phyloP scores from a whole-genome alignment of 768 basidiomycete species.

The Rubroboletus satanas region DNA sequence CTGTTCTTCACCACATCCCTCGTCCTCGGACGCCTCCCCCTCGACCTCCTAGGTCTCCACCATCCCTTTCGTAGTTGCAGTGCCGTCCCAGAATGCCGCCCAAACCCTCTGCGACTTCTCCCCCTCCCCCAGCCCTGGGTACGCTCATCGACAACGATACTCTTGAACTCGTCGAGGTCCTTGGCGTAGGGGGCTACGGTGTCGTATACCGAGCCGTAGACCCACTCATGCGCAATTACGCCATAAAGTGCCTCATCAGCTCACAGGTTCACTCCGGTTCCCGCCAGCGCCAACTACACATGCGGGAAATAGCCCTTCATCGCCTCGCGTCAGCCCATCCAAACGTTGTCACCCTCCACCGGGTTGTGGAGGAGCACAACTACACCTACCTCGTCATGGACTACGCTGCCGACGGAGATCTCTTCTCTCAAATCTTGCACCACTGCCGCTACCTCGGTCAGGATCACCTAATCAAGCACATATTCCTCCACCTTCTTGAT shows the following conservation, averaged over 20 bases:
- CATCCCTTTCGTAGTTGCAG: slow-evolving; percentile 14
- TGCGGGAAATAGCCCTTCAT: slow-evolving; percentile 84
- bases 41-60: slow-evolving; percentile 25
- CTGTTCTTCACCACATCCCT: slow-evolving; percentile 17
- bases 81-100: slow-evolving; percentile 27
- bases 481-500: slow-evolving; percentile 92
- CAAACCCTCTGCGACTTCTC: slow-evolving; percentile 36
- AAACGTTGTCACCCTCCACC: slow-evolving; percentile 84
- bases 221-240: slow-evolving; percentile 56
- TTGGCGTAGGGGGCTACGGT: slow-evolving; percentile 94
- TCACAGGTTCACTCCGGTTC: slow-evolving; percentile 39
- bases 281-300: slow-evolving; percentile 72
- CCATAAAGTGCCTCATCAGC: slow-evolving; percentile 87
- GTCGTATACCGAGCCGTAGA: slow-evolving; percentile 88
- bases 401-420: slow-evolving; percentile 84
- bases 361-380: slow-evolving; percentile 77
- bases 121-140: slow-evolving; percentile 57
- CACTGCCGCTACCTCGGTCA: slow-evolving; percentile 76
- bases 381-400: slow-evolving; percentile 93
- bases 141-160: slow-evolving; percentile 78
- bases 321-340: slow-evolving; percentile 71
- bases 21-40: slow-evolving; percentile 20
- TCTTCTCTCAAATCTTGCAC: slow-evolving; percentile 86
- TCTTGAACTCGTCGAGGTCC: slow-evolving; percentile 79
- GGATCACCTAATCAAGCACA: slow-evolving; percentile 77